phyloP scores from a whole-genome alignment of 2,329 filamentous ascomycete genomes.

The Thielaviopsis musarum region DNA sequence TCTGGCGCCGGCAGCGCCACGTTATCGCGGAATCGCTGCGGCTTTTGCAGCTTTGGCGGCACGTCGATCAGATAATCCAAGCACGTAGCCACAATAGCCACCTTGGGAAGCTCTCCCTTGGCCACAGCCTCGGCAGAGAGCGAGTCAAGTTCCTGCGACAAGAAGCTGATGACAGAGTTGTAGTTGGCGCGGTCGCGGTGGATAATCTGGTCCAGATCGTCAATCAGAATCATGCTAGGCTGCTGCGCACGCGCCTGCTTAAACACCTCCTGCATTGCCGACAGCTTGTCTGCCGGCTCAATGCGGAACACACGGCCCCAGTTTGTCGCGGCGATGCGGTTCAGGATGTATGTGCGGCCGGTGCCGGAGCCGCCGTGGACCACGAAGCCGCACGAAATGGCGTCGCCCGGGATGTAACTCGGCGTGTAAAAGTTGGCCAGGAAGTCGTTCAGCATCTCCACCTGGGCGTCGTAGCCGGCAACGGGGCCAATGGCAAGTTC shows the following conservation, averaged over 20 bases:
- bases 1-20: constrained; percentile 68
- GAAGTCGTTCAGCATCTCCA: constrained; percentile 48
- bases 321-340: constrained; percentile 45
- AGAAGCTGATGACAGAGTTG: constrained; percentile 30
- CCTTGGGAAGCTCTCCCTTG: constrained; percentile 29
- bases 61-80: constrained; percentile 55
- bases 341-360: constrained; percentile 63
- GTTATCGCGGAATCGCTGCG: constrained; percentile 46
- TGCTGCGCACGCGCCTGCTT: constrained; percentile 49
- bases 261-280: constrained; percentile 50
- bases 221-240: constrained; percentile 65
- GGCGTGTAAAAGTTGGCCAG: constrained; percentile 37
- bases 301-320: constrained; percentile 57
- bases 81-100: constrained; percentile 62
- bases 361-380: constrained; percentile 72
- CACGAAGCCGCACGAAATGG: constrained; percentile 41
- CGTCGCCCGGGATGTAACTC: constrained; percentile 18
- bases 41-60: constrained; percentile 48
- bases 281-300: constrained; percentile 35
- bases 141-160: constrained; percentile 39
- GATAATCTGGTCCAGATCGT: constrained; percentile 56
- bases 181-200: constrained; percentile 39
- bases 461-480: constrained; percentile 49
- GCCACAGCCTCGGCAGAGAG: constrained; percentile 26
- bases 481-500: constrained; percentile 28